Conservation (phyloP, 2,329 filamentous ascomycete species). For the Macroventuria anomochaeta region DNA sequence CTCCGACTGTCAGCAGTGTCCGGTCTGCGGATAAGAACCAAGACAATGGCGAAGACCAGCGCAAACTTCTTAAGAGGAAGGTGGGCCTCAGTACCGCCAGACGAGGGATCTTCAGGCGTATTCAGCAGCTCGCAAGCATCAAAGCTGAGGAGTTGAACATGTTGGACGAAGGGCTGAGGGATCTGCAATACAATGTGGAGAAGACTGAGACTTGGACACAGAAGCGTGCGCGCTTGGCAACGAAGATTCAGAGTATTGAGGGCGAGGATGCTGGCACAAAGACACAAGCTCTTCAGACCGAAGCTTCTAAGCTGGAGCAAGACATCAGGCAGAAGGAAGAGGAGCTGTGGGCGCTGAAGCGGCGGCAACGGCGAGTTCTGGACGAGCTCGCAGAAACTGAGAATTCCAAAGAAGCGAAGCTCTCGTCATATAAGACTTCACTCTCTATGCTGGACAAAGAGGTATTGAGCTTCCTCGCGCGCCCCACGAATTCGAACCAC, state of each 20-base stretch:
- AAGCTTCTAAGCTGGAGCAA: slow-evolving; percentile 61
- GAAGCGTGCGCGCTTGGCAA: slow-evolving; percentile 62
- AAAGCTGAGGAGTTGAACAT: slow-evolving; percentile 72
- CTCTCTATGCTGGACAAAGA: slow-evolving; percentile 70
- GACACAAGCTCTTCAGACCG: slow-evolving; percentile 57
- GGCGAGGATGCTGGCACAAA: slow-evolving; percentile 64
- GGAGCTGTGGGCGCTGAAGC: slow-evolving; percentile 66
- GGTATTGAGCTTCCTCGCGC: slow-evolving; percentile 64
- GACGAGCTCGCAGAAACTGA: slow-evolving; percentile 67
- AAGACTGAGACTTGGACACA: slow-evolving; percentile 65
- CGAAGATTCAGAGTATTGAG: slow-evolving; percentile 63
- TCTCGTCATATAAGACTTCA: slow-evolving; percentile 74
- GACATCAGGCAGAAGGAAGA: slow-evolving; percentile 72
- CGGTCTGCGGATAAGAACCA: slow-evolving; percentile 39
- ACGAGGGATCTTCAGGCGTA: slow-evolving; percentile 67
- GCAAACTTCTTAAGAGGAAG: slow-evolving; percentile 56
- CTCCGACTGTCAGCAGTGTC: slow-evolving; percentile 54
- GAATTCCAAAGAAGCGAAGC: slow-evolving; percentile 71
- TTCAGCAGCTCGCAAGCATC: slow-evolving; percentile 68
- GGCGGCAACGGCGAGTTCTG: slow-evolving; percentile 64
- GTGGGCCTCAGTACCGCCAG: slow-evolving; percentile 68
- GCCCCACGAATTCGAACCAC: slow-evolving; percentile 56
- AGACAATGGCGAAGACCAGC: slow-evolving; percentile 26
- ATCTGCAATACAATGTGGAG: slow-evolving; percentile 64
- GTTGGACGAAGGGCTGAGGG: slow-evolving; percentile 62